phyloP scores from a whole-genome alignment of 257 asterid genomes.

The Coffea eugenioides region DNA sequence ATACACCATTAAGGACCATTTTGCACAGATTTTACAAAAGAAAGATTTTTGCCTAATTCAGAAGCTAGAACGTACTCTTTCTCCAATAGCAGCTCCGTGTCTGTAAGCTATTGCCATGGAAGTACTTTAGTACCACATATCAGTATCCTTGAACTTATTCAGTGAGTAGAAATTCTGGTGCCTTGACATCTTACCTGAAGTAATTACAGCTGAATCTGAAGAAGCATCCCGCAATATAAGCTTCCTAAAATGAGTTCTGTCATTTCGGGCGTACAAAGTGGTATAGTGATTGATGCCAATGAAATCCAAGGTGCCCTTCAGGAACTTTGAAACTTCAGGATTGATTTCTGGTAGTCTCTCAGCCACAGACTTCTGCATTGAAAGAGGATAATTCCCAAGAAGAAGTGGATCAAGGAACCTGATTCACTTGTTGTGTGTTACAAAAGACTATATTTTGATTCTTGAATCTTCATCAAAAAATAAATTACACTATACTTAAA shows the following conservation, averaged over 20 bases:
- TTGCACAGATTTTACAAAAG: neutral
- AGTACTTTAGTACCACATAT: constrained; percentile 15
- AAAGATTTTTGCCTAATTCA: neutral
- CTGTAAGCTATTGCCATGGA: constrained; percentile 43
- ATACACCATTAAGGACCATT: neutral
- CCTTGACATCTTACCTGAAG: constrained; percentile 49
- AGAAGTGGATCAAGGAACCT: constrained; percentile 97
- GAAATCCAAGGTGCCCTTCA: constrained; percentile 75
- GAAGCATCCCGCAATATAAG: constrained; percentile 56
- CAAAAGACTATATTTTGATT: neutral
- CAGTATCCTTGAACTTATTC: neutral
- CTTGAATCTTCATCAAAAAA: neutral
- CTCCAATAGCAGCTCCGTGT: constrained; percentile 74
- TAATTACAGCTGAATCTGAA: constrained; percentile 68
- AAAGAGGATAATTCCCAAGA: constrained; percentile 77
- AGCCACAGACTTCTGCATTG: constrained; percentile 76
- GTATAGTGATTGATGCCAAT: constrained; percentile 87
- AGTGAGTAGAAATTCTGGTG: neutral
- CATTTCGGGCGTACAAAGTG: constrained; percentile 63
- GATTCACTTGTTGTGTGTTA: constrained; percentile 27
- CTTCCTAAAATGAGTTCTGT: constrained; percentile 51
- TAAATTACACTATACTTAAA: neutral
- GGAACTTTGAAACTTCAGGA: constrained; percentile 33
- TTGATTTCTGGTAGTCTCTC: constrained; percentile 61
- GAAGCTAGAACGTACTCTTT: constrained; percentile 46